Base-by-base conservation (phyloP, 495 filamentous ascomycete species). In the Trichoderma virens region DNA sequence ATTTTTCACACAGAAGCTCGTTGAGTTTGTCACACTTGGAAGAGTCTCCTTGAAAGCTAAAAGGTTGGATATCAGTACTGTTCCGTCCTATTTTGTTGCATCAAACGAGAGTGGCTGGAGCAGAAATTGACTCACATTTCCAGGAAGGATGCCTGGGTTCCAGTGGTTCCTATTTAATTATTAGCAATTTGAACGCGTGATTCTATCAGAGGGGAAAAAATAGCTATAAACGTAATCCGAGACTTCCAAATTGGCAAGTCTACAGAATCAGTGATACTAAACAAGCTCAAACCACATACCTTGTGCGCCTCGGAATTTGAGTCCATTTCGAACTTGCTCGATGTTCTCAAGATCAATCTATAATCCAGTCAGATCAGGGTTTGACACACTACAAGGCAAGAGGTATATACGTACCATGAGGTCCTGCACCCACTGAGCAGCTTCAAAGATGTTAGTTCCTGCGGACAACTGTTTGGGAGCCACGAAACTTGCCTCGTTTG, bases 301-400 rank as follows among this genome's bases (percentile, higher is more conserved):
- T 78, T 93, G 86, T 60, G 83, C 88, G 72, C 92, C 92, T 59
- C 94, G 87, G 79, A 96, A 97, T 61, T 85, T 82, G 51, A 98
- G 84, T 60, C 88, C 86, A 27, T 85, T 78, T 60, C 87, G 85
- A 7, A 86, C 90, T 38, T 83, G 79, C 74, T 93, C 90, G 38
- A 98, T 82, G 74, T 91, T 88, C 65, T 87, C 80, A 45, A 98
- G 82, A 65, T 98, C 94, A 79, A 93, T 88, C n/a, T n/a, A n/a
- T n/a, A n/a, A n/a, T n/a, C n/a, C n/a, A n/a, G n/a, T n/a, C n/a
- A n/a, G n/a, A n/a, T n/a, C n/a, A n/a, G n/a, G n/a, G n/a, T n/a
- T n/a, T n/a, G n/a, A n/a, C n/a, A n/a, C n/a, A n/a, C n/a, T n/a
- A n/a, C n/a, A n/a, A n/a, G n/a, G n/a, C n/a, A n/a, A n/a, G n/a